Evolutionary conservation across 805 yeast genomes (phyloP).

Genomic region (Starmerella bombi): DNA sequence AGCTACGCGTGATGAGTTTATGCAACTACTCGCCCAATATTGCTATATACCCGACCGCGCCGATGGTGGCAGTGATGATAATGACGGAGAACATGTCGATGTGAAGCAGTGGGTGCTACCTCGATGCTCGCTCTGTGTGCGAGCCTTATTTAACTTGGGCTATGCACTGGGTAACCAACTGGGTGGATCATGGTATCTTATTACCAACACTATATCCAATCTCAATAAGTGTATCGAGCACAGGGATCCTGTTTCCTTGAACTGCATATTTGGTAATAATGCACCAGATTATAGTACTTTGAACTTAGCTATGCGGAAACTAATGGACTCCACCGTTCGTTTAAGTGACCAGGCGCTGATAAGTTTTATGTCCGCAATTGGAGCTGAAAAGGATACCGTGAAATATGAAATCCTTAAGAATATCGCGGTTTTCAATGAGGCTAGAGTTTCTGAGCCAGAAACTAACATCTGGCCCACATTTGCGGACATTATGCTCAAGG

Average conservation of each 20-base stretch:
- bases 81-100: not conserved
- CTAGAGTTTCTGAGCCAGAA: constrained; percentile 30
- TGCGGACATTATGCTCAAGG: constrained; percentile 35
- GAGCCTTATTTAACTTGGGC: constrained; percentile 68
- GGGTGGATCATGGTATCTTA: constrained; percentile 49
- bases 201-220: constrained; percentile 28
- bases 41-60: constrained; percentile 13
- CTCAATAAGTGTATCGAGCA: constrained; percentile 9
- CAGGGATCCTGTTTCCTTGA: not conserved
- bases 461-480: constrained; percentile 37
- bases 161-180: constrained; percentile 70
- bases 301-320: constrained; percentile 43
- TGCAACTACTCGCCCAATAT: constrained; percentile 24
- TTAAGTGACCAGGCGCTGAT: constrained; percentile 41
- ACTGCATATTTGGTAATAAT: constrained; percentile 10
- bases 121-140: constrained; percentile 58
- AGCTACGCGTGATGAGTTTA: constrained; percentile 45
- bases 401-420: constrained; percentile 35
- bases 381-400: constrained; percentile 1
- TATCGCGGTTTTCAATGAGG: constrained; percentile 39
- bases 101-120: constrained; percentile 33
- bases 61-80: too few species aligned
- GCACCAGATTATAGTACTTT: constrained; percentile 30
- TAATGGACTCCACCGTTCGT: constrained; percentile 47
- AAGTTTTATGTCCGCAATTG: constrained; percentile 36